phyloP scores from a whole-genome alignment of 1,139 yeast genomes.

The Geotrichum histeridarum region DNA sequence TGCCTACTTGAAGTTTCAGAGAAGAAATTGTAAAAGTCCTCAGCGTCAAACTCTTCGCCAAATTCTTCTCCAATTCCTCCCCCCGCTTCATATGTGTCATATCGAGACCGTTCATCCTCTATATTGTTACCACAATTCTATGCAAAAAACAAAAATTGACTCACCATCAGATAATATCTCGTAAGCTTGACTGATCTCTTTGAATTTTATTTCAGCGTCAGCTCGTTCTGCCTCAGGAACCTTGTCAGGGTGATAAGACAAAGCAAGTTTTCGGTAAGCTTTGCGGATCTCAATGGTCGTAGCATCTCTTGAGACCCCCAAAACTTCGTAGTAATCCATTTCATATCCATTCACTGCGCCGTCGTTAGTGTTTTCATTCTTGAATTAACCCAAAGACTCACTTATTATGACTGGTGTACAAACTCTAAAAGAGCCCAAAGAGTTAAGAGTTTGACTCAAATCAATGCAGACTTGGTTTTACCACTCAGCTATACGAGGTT shows the following conservation, averaged over 20 bases:
- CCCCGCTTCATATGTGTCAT: constrained; percentile 12
- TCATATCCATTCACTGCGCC: constrained; percentile 18
- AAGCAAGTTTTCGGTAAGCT: constrained; percentile 72
- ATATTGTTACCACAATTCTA: not conserved
- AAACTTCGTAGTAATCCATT: constrained; percentile 54
- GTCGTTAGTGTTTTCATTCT: too few relatives aligned
- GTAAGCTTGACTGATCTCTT: constrained; percentile 75
- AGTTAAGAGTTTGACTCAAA: too few relatives aligned
- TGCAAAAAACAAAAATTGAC: not conserved
- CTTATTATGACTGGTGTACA: too few relatives aligned
- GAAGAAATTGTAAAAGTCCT: constrained; percentile 72
- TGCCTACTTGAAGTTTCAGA: constrained; percentile 26
- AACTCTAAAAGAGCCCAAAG: too few relatives aligned
- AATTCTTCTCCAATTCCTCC: constrained; percentile 23
- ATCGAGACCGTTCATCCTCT: constrained; percentile 18
- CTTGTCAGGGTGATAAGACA: constrained; percentile 76
- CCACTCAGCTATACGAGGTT: too few relatives aligned
- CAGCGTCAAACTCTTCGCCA: constrained; percentile 46
- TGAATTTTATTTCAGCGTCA: constrained; percentile 65
- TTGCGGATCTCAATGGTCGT: constrained; percentile 61
- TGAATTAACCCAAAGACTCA: too few relatives aligned
- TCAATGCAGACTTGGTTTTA: too few relatives aligned
- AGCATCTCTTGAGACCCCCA: constrained; percentile 63
- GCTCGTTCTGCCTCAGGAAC: constrained; percentile 58
- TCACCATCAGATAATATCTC: constrained; percentile 61